Evolutionary conservation across 306 rosid genomes (phyloP), one percentile per base, ranked within the genome.

Genomic region (Quercus aquifolioides): DNA sequence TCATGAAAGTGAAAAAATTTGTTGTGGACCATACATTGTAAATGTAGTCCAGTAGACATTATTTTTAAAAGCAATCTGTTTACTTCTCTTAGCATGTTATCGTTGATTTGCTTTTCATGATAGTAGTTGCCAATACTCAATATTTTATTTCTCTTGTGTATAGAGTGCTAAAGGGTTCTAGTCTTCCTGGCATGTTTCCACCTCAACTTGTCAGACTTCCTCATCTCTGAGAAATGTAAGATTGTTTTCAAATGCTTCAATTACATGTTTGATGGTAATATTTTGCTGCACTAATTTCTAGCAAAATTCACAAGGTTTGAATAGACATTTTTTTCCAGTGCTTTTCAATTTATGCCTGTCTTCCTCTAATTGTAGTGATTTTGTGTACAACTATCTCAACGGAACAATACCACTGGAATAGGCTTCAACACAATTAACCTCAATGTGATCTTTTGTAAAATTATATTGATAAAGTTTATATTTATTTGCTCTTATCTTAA

Each of bases 171-270:
- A 92, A 87, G 87, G 19, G 78, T 59, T 68, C 55, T 78, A 90
- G 75, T 81, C 90, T 91, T 77, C 95, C 97, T 14, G 94, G 98
- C 52, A 23, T 73, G 75, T 97, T 94, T 84, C 97, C 98, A 60
- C 87, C 92, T 81, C 93, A 92, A 73, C 81, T 94, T 83, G 87
- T 87, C 83, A 92, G 87, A 72, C 97, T 94, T 88, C 92, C 90
- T 79, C 85, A 86, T 77, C 94, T 94, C 72, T 67, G 19, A 85
- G 57, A 57, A 81, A 79, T 94, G 98, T 94, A 85, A 76, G 92
- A 84, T 64, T 57, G 57, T 74, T 69, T 74, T 84, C 54, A 60
- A 75, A 60, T 73, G 31, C 70, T 82, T 69, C 54, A 26, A 25
- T 69, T 20, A 65, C 55, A 56, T 60, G 19, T 76, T 69, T 31